Evolutionary conservation across 495 filamentous ascomycete genomes (phyloP), one percentile per base, ranked within the genome.

Genomic region (Trichoderma parareesei): DNA sequence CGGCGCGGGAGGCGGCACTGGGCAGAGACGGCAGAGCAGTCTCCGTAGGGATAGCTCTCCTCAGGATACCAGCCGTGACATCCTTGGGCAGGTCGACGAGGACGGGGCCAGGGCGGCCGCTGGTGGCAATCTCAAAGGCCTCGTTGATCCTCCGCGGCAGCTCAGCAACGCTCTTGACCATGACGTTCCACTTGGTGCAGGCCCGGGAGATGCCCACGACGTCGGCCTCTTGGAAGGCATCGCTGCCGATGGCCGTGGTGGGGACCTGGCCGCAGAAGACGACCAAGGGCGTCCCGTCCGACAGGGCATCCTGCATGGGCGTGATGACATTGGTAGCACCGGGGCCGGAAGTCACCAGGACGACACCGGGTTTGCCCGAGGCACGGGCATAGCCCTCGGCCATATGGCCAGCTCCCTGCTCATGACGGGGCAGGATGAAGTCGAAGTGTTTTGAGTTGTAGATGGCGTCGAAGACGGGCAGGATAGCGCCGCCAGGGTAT

Each of bases 181-280:
- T 90, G 42, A 91, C 88, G 67, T 92, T 92, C 89, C 89, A 92
- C 78, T 92, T 92, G 61, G 89, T 92, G 76, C 89, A 92, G 38
- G 89, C 81, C 67, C 89, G 78, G 55, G 87, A 88, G 53, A 92
- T 92, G 68, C 89, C 89, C 49, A 90, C 77, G 60, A 90, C 84
- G 72, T 92, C 89, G 27, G 88, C 88, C 73, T 91, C 89, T 71
- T 92, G 89, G 78, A 92, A 92, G 48, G 88, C 88, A 75, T 92
- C 89, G 66, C 85, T 89, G 64, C 89, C 89, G 74, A 92, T 91
- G 42, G 86, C 85, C 18, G 75, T 80, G 0, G 89, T 92, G 18
- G 80, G 76, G 37, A 92, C 89, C 80, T 92, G 89, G n/a, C 89
- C 89, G 66, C 81, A 82, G 71, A 92, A 92, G 37, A 92, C 89